Percentiles rank a stretch among this genome's conserved stretches.
Conservation (phyloP, 208 protist genomes). For the Leishmania lainsoni region DNA sequence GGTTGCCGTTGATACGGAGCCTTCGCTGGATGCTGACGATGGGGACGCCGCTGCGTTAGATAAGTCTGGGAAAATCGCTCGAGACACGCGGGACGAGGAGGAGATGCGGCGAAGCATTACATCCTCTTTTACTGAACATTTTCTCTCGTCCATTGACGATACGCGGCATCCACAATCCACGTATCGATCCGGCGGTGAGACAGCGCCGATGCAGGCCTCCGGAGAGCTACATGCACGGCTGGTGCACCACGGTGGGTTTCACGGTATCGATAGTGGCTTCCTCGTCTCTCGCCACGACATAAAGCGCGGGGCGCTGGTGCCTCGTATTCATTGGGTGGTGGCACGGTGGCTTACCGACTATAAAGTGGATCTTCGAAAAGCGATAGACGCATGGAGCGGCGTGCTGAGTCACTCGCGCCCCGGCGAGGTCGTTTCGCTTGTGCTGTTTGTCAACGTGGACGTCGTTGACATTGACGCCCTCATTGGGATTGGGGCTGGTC, state of each 20-base stretch:
- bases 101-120: background rate
- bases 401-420: conserved; percentile 1
- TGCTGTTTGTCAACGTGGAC: conserved; percentile 10
- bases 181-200: background rate
- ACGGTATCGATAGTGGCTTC: background rate
- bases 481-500: background rate
- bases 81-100: background rate
- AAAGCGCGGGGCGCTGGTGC: background rate
- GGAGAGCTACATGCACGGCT: too few relatives aligned
- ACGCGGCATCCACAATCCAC: background rate
- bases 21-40: background rate
- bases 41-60: background rate
- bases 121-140: conserved; percentile 10
- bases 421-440: conserved; percentile 6
- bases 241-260: background rate
- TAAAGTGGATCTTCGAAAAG: background rate
- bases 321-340: conserved; percentile 33
- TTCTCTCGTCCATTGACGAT: background rate
- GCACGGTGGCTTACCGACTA: background rate
- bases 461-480: background rate
- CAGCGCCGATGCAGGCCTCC: background rate
- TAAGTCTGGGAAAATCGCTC: background rate
- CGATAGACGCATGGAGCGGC: conserved; percentile 14
- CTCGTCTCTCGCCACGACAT: background rate
- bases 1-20: background rate